Base-by-base conservation (phyloP, 805 yeast species). In the Grigorovia humatica region DNA sequence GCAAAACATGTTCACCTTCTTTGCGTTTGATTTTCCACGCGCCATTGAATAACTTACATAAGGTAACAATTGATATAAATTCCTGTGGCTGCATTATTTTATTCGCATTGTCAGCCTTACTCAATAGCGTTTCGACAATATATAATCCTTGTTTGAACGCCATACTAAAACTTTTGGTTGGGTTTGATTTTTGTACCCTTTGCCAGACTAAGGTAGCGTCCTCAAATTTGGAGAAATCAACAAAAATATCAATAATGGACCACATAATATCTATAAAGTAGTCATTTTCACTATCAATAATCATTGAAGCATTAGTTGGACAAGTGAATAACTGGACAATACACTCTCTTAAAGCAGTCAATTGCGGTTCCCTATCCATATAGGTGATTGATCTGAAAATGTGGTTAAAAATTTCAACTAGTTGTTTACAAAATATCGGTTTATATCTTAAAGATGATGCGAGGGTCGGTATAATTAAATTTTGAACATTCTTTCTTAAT, bases 251-350 rank as follows among this genome's bases (percentile, higher is more conserved):
- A 9, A 71, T 64, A 9, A 76, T 64, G 0, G 84, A 77, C 55
- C 75, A 73, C 19, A 83, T 58, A 1, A 82, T 66, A 48, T 72
- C 70, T 4, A 71, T 64, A 9, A 80, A 66, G 15, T 66, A 59
- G 2, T 73, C 73, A 15, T 68, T 58, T 9, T 54, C 56, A 20
- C 52, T 51, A 2, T 69, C 59, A 19, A 80, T 66, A 17, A 81
- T 67, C 43, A 59, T 64, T 1, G 78, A 77, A 0, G 95, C 82
- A 56, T 85, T 83, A 0, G 89, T 78, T 0, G 97, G 96, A 50
- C 95, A 84, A 0, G 97, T 90, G 66, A 89, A 89, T 20, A 93
- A 70, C 67, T 93, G 99, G 0, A 91, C 82, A 0, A 95, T 81
- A 19, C 91, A 69, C 42, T 83, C 79, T 42, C 82, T 76, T 71